phyloP scores from a whole-genome alignment of 139 green algal genomes.

The Trebouxia sp. region DNA sequence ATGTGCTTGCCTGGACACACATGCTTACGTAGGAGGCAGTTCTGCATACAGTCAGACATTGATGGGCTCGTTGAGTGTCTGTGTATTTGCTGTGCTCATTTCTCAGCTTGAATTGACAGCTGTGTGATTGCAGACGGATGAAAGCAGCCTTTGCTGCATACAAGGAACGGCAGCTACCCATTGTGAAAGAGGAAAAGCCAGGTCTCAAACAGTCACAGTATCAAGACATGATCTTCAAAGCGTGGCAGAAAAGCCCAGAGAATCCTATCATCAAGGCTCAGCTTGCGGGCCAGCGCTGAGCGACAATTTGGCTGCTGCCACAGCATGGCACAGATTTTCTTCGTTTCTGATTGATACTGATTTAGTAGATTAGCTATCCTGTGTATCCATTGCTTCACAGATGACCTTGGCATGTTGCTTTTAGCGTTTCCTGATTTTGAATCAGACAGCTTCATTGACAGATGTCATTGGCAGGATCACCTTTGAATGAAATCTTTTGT shows the following conservation, averaged over 20 bases:
- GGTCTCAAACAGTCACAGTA: conserved; percentile 51
- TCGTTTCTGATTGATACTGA: no score
- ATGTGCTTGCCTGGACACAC: not conserved
- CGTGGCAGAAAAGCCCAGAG: conserved; percentile 47
- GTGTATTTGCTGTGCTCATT: not conserved
- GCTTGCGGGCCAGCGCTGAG: not conserved
- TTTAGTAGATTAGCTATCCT: not conserved
- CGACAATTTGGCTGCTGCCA: no score
- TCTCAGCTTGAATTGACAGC: not conserved
- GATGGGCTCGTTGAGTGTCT: not conserved
- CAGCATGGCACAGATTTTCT: no score
- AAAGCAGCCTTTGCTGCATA: conserved; percentile 49
- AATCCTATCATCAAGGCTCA: conserved; percentile 48
- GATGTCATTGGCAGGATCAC: no score
- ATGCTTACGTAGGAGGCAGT: not conserved
- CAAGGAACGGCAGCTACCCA: conserved; percentile 38
- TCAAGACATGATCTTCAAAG: conserved; percentile 54
- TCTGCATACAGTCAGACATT: not conserved
- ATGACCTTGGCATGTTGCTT: no score
- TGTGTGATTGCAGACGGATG: conserved; percentile 33
- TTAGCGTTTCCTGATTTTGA: no score
- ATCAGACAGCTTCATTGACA: no score
- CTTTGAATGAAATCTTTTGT: no score
- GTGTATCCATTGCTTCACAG: not conserved
- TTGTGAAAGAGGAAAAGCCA: conserved; percentile 48